These are phyloP conservation scores for Stachybotrys elegans DNA, from an alignment of 2,329 filamentous ascomycete species.

Conservation along the genomic window DNA sequence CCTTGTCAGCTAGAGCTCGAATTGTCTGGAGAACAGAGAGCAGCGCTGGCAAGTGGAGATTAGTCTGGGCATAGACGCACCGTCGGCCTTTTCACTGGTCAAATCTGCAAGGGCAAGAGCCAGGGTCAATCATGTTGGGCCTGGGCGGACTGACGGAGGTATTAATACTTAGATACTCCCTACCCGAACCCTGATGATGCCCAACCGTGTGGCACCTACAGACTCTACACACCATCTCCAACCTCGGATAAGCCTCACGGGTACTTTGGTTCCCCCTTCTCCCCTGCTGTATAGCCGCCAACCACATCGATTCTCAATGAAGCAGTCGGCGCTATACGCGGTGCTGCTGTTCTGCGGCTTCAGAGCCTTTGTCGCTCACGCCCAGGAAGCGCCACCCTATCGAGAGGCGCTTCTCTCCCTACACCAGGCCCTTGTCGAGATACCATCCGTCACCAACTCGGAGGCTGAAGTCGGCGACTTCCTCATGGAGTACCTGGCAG, in stretches of 20 bases:
- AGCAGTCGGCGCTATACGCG: neutral
- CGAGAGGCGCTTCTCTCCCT: conserved; percentile 41
- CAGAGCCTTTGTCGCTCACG: neutral
- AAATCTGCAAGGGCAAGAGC: too few species aligned
- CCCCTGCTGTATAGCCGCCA: neutral
- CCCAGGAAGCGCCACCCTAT: neutral
- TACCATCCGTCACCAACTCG: conserved; percentile 60
- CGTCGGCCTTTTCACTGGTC: too few species aligned
- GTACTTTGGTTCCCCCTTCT: neutral
- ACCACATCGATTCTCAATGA: neutral
- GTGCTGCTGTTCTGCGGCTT: neutral
- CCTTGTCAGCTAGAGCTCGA: neutral
- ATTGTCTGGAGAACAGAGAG: too few species aligned
- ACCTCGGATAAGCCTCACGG: too few species aligned
- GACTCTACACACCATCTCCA: too few species aligned
- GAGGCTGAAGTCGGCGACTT: conserved; percentile 62
- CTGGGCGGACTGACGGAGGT: too few species aligned
- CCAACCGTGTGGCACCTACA: neutral
- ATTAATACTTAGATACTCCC: neutral
- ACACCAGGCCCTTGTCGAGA: conserved; percentile 67
- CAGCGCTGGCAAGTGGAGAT: too few species aligned
- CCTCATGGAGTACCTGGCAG: conserved; percentile 56
- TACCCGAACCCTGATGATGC: neutral
- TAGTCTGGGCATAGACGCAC: too few species aligned
- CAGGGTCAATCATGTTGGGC: too few species aligned